Evolutionary conservation across 2,329 filamentous ascomycete species (phyloP).

Genomic region (Penicillium sp.): DNA sequence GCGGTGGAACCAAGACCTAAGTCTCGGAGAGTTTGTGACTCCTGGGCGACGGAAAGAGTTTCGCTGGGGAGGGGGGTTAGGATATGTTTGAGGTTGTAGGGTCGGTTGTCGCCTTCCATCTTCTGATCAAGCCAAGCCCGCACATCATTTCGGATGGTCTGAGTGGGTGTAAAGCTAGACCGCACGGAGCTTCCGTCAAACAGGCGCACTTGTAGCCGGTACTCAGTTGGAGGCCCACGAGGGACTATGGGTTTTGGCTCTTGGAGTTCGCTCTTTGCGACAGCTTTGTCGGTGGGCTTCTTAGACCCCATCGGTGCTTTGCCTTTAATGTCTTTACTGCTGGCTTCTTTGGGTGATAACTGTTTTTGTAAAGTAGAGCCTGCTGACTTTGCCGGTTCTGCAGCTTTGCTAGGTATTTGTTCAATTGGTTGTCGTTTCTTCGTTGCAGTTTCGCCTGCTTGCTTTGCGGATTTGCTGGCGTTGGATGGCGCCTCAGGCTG

Average conservation of each 20-base stretch:
- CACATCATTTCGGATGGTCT: slow-evolving; percentile 64
- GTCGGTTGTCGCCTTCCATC: slow-evolving; percentile 55
- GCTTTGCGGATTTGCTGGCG: not conserved
- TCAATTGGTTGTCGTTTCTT: not conserved
- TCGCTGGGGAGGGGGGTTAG: slow-evolving; percentile 74
- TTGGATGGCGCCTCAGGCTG: slow-evolving; percentile 4
- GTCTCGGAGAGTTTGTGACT: slow-evolving; percentile 63
- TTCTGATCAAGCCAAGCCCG: slow-evolving; percentile 72
- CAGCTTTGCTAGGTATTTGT: not conserved
- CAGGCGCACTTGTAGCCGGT: slow-evolving; percentile 72
- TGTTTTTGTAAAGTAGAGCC: slow-evolving; percentile 51
- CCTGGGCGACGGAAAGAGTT: slow-evolving; percentile 71
- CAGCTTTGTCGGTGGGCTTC: slow-evolving; percentile 7
- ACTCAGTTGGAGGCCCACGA: slow-evolving; percentile 34
- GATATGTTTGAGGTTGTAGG: slow-evolving; percentile 82
- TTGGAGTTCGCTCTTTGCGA: slow-evolving; percentile 4
- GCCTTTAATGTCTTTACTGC: slow-evolving; percentile 51
- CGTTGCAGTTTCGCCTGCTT: not conserved
- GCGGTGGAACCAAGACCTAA: slow-evolving; percentile 75
- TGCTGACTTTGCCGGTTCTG: slow-evolving; percentile 46
- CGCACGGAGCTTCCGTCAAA: slow-evolving; percentile 82
- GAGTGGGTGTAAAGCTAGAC: slow-evolving; percentile 63
- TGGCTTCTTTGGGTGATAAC: slow-evolving; percentile 63
- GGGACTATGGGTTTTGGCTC: slow-evolving; percentile 13
- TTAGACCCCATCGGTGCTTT: slow-evolving; percentile 7